phyloP scores from a whole-genome alignment of 225 moss, liverwort and hornwort species.

The Climacium dendroides region DNA sequence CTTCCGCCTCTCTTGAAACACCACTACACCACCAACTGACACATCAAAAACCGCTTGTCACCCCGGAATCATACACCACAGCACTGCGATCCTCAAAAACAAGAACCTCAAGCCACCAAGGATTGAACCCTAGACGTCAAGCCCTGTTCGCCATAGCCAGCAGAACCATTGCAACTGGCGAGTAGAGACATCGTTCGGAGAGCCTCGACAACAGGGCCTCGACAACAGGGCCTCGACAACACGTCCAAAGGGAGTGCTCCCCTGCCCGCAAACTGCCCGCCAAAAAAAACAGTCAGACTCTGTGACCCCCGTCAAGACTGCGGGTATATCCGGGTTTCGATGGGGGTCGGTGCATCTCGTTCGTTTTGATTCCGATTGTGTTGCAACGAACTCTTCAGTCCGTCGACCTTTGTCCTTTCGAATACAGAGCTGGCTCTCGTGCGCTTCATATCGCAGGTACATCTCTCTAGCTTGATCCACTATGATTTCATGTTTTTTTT shows the following conservation, averaged over 20 bases:
- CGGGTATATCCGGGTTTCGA: background rate
- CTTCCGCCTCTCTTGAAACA: background rate
- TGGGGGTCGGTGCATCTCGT: background rate
- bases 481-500: background rate
- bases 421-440: no score
- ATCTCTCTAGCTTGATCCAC: background rate
- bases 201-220: background rate
- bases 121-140: background rate
- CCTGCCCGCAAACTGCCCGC: background rate
- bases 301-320: no score
- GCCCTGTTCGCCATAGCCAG: slow-evolving; percentile 5
- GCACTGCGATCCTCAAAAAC: background rate
- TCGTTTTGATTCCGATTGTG: background rate
- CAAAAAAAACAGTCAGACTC: background rate
- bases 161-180: background rate
- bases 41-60: background rate
- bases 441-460: background rate
- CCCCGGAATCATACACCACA: background rate
- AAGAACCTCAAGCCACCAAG: background rate
- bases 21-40: background rate
- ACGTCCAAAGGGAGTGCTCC: background rate
- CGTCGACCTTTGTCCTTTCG: background rate
- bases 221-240: background rate
- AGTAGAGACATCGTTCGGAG: background rate
- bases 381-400: background rate